Evolutionary conservation across 352 stramenopile genomes (phyloP), one percentile per base, ranked within the genome.

Genomic region (Nothophytophthora sp.): DNA sequence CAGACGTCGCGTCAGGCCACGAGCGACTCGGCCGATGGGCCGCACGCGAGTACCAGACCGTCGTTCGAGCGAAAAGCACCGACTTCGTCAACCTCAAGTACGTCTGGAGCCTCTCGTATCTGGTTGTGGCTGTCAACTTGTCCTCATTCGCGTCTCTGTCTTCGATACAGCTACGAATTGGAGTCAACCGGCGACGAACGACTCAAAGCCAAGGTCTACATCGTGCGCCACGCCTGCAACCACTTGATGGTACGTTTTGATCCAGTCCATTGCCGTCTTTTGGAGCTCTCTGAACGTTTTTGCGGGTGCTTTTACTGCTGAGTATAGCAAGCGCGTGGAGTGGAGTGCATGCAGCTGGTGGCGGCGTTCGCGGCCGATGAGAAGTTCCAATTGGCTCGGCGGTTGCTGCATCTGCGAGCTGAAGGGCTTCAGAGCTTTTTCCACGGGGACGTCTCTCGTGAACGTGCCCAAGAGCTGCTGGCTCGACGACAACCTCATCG

Each of bases 21-120:
- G 65, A 86, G 27, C 63, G 56, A 11, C 72, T 91, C n/a, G 81
- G 73, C 12, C 43, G 58, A 4, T 91, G 81, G 81, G 76, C 73
- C 6, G 73, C 63, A n/a, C 49, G 48, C 7, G 70, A 88, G 54
- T 88, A 91, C 29, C 71, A 86, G 15, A 24, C 48, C 10, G 55
- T 78, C 6, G 59, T 80, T 1, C 63, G 56, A 7, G 59, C 60
- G 44, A 87, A 77, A 16, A 53, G 64, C 11, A 84, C 73, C 30
- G 67, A 84, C 32, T 86, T 91, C 39, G 48, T 86, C 48, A 81
- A 81, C 33, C 72, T 91, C 44, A 87, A 89, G 81, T 91, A 61
- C 28, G 76, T 11, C 15, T 29, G 10, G 22, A 43, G 3, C 9
- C 3, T 33, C 13, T 32, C 30, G 0, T 15, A 8, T 24, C 7